phyloP scores from a whole-genome alignment of 2,329 filamentous ascomycete genomes.

The Aspergillus niger region DNA sequence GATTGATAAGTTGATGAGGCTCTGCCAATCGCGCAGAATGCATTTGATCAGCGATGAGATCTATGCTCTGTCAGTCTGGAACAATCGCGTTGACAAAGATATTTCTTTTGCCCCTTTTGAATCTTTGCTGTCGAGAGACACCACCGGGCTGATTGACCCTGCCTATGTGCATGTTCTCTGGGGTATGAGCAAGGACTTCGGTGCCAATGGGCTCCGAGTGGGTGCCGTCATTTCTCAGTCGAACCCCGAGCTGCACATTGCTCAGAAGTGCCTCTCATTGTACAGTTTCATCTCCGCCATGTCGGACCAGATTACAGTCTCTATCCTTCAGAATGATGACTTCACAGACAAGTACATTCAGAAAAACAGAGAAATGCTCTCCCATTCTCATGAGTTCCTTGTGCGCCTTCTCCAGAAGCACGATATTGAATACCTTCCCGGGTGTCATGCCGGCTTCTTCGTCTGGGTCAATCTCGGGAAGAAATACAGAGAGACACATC shows the following conservation, averaged over 20 bases:
- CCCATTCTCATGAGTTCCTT: not conserved
- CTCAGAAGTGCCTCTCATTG: slow-evolving; percentile 43
- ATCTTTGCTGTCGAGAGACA: slow-evolving; percentile 51
- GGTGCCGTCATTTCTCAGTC: slow-evolving; percentile 54
- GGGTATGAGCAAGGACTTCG: slow-evolving; percentile 56
- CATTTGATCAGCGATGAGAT: slow-evolving; percentile 63
- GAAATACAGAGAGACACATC: too few relatives aligned
- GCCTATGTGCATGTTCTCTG: slow-evolving; percentile 55
- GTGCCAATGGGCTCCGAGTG: slow-evolving; percentile 58
- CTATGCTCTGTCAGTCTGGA: slow-evolving; percentile 58
- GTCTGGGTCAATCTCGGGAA: not conserved
- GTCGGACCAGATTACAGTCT: slow-evolving; percentile 40
- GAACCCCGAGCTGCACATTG: slow-evolving; percentile 44
- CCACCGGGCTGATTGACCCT: slow-evolving; percentile 48
- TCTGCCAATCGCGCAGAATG: slow-evolving; percentile 54
- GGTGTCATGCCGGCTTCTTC: not conserved
- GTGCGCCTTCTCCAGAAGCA: not conserved
- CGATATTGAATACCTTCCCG: not conserved
- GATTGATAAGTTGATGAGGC: slow-evolving; percentile 47
- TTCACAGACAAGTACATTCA: slow-evolving; percentile 50
- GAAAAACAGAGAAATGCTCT: slow-evolving; percentile 37
- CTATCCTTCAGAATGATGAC: slow-evolving; percentile 47
- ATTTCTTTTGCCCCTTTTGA: slow-evolving; percentile 39
- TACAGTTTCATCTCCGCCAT: slow-evolving; percentile 54
- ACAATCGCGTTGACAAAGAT: slow-evolving; percentile 38